Conservation (phyloP, 805 yeast genomes). For the Peterozyma xylosa region DNA sequence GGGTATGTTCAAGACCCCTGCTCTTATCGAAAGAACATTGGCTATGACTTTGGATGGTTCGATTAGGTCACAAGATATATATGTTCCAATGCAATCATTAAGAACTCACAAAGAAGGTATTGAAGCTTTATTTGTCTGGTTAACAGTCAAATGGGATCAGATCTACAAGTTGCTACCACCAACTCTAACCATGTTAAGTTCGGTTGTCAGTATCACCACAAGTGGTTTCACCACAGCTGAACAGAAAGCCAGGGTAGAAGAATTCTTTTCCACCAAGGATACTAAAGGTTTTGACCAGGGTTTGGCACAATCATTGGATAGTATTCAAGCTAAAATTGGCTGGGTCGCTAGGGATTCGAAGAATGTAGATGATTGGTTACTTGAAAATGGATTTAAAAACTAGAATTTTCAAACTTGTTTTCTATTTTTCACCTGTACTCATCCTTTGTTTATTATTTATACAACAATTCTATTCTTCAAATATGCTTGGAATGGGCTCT, state of each 20-base stretch:
- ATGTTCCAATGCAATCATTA: constrained; percentile 72
- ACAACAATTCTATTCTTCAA: no score
- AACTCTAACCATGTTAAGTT: constrained; percentile 70
- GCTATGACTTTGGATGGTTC: constrained; percentile 66
- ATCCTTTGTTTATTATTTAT: background rate
- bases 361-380: constrained; percentile 42
- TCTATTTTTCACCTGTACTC: background rate
- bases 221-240: constrained; percentile 11
- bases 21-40: constrained; percentile 48
- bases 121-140: constrained; percentile 68
- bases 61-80: constrained; percentile 40
- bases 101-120: constrained; percentile 58
- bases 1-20: constrained; percentile 52
- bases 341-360: constrained; percentile 54
- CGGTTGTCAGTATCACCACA: constrained; percentile 58
- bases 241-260: constrained; percentile 41
- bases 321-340: constrained; percentile 43
- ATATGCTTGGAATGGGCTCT: no score
- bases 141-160: constrained; percentile 60
- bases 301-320: constrained; percentile 59
- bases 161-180: constrained; percentile 68
- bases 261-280: constrained; percentile 43
- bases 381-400: constrained; percentile 18
- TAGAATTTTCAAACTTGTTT: constrained; percentile 9
- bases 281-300: constrained; percentile 61